A percentile compares a stretch with the other conserved stretches of the same genome.
Conservation (phyloP, 345 rosid species). For the Clarkia xantiana region DNA sequence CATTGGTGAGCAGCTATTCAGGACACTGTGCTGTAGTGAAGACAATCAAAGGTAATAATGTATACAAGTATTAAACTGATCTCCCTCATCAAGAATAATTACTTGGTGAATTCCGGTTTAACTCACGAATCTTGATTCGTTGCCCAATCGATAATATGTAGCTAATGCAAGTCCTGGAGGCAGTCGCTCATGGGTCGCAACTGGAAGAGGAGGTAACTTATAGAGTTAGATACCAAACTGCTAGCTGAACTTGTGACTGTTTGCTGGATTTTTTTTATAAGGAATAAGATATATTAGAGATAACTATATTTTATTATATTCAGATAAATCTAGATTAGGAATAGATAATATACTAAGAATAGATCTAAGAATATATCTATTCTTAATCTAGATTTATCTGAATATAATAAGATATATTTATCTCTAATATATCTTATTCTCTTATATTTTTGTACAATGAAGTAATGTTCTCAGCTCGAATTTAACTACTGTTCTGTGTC, state of each 20-base stretch:
- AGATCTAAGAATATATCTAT: not conserved
- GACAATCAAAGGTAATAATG: slow-evolving; percentile 34
- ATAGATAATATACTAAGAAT: not conserved
- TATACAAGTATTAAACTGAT: not conserved
- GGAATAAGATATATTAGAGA: too few species aligned
- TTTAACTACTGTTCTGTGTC: not conserved
- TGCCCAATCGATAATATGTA: slow-evolving; percentile 1
- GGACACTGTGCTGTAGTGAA: slow-evolving; percentile 69
- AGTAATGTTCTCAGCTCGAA: not conserved
- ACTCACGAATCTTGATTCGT: not conserved
- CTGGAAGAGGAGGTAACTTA: slow-evolving; percentile 57
- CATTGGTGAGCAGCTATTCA: slow-evolving; percentile 55
- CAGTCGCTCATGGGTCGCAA: slow-evolving; percentile 75
- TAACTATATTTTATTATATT: too few species aligned
- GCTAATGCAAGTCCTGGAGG: slow-evolving; percentile 30
- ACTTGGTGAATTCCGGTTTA: not conserved
- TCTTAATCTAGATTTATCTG: not conserved
- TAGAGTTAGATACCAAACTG: too few species aligned
- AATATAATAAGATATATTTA: too few species aligned
- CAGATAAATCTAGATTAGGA: not conserved
- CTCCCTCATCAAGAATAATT: not conserved
- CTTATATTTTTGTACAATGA: too few species aligned
- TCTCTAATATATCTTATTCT: too few species aligned
- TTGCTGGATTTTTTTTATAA: not conserved
- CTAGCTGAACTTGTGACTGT: not conserved